A percentile compares a stretch with the other conserved stretches of the same genome.
These are phyloP conservation scores for Aphanoascus verrucosus DNA, from an alignment of 2,329 filamentous ascomycete genomes.

Conservation along the genomic window DNA sequence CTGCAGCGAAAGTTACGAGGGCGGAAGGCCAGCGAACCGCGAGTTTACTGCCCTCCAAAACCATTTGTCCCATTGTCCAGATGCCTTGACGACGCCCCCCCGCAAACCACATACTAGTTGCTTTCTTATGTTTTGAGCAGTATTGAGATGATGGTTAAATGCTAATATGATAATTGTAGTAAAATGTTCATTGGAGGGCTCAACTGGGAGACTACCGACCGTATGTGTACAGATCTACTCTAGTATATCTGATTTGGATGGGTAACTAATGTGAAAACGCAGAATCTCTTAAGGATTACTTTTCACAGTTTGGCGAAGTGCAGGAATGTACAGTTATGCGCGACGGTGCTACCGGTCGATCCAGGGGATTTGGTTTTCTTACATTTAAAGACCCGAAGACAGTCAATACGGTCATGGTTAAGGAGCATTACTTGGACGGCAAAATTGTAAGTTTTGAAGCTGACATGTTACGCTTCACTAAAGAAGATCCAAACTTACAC, in stretches of 20 bases:
- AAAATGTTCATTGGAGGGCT: slow-evolving; percentile 99
- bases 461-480: background rate
- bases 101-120: background rate
- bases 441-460: slow-evolving; percentile 65
- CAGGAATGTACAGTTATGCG: slow-evolving; percentile 99
- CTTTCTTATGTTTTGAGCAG: background rate
- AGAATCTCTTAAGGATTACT: slow-evolving; percentile 97
- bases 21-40: background rate
- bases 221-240: slow-evolving; percentile 47
- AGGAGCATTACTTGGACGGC: slow-evolving; percentile 94
- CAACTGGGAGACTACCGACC: slow-evolving; percentile 98
- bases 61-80: background rate
- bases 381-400: slow-evolving; percentile 97
- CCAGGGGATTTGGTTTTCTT: slow-evolving; percentile 90
- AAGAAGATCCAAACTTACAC: slow-evolving; percentile 1
- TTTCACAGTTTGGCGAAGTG: slow-evolving; percentile 94
- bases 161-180: slow-evolving; percentile 44
- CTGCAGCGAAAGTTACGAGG: no score
- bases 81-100: background rate
- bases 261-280: slow-evolving; percentile 16
- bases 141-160: background rate
- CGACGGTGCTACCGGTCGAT: slow-evolving; percentile 84
- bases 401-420: slow-evolving; percentile 99
- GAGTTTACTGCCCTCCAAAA: background rate
- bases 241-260: background rate